phyloP scores from a whole-genome alignment of 306 rosid genomes.

The Dryas drummondii region DNA sequence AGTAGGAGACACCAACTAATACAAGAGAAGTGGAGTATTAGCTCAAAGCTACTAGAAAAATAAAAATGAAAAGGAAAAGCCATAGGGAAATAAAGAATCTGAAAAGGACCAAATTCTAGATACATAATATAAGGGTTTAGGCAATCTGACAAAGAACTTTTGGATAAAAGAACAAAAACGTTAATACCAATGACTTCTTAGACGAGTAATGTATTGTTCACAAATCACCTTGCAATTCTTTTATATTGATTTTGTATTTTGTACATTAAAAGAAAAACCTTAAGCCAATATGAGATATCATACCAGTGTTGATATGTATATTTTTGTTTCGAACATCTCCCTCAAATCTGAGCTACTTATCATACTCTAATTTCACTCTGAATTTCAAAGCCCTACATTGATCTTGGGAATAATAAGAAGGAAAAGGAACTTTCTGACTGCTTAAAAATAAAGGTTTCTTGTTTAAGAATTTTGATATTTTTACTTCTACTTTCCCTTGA shows the following conservation, averaged over 20 bases:
- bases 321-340: not conserved
- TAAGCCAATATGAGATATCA: not conserved
- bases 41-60: conserved; percentile 25
- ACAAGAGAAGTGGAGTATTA: conserved; percentile 25
- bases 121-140: not conserved
- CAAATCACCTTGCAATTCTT: not conserved
- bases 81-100: not conserved
- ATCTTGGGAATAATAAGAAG: not conserved
- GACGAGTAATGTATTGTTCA: not conserved
- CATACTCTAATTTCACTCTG: not conserved
- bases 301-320: not conserved
- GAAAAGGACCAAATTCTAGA: not conserved
- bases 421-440: not conserved
- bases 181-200: not conserved
- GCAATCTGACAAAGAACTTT: not conserved
- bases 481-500: not conserved
- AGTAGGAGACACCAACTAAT: conserved; percentile 51
- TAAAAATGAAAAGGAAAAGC: not conserved
- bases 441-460: not conserved
- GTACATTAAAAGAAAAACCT: not conserved
- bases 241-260: not conserved
- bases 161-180: not conserved
- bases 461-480: not conserved
- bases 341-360: not conserved
- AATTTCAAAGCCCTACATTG: too few relatives aligned